Evolutionary conservation across 225 moss, liverwort and hornwort genomes (phyloP).

Genomic region (Polytrichum commune): DNA sequence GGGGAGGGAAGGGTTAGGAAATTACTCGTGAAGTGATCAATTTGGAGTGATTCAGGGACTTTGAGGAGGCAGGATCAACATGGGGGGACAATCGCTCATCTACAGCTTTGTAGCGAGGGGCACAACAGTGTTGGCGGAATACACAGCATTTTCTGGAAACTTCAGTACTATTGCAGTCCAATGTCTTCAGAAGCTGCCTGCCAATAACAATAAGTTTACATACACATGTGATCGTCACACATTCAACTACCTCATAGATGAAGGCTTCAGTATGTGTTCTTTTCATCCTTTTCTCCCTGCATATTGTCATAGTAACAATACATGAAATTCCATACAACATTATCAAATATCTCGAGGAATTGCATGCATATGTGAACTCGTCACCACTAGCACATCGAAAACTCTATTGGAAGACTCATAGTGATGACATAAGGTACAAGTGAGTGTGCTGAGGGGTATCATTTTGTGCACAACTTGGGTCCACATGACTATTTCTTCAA

Average conservation of each 20-base stretch:
- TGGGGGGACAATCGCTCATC: constrained; percentile 21
- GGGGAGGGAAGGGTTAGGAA: neutral
- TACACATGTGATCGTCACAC: constrained; percentile 20
- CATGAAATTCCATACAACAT: too few relatives aligned
- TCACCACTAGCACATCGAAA: too few relatives aligned
- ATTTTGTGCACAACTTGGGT: too few relatives aligned
- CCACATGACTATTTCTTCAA: neutral
- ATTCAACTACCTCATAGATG: constrained; percentile 18
- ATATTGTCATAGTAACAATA: neutral
- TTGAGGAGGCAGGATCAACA: neutral
- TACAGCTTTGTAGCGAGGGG: constrained; percentile 24
- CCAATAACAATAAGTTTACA: constrained; percentile 23
- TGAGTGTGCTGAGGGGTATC: too few relatives aligned
- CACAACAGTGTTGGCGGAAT: constrained; percentile 14
- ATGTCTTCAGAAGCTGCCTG: constrained; percentile 22
- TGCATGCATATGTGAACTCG: too few relatives aligned
- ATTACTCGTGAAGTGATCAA: too few relatives aligned
- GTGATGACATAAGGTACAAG: too few relatives aligned
- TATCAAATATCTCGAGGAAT: too few relatives aligned
- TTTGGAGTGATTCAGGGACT: neutral
- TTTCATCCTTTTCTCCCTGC: neutral
- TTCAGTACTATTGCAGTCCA: constrained; percentile 22
- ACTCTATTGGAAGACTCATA: too few relatives aligned
- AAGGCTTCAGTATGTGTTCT: constrained; percentile 15
- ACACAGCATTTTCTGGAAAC: constrained; percentile 23